Evolutionary conservation across 805 yeast genomes (phyloP).

Genomic region (Ogataea philodendri): DNA sequence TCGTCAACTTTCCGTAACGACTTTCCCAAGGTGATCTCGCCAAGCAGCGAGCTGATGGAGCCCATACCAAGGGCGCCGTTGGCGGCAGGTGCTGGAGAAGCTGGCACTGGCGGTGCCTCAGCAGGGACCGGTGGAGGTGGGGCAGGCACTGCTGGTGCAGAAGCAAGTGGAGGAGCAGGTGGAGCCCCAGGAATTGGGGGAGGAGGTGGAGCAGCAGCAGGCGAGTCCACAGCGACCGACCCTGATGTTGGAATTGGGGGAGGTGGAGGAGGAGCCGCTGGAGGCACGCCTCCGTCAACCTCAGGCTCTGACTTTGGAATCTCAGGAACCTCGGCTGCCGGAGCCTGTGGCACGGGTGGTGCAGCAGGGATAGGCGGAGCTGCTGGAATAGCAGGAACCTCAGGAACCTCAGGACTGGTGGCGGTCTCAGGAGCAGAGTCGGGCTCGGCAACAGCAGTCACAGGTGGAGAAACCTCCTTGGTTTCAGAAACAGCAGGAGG

Average conservation of each 20-base stretch:
- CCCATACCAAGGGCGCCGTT: constrained; percentile 23
- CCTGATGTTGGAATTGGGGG: too few relatives aligned
- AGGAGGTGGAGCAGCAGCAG: constrained; percentile 20
- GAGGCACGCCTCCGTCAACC: too few relatives aligned
- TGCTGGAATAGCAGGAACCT: background rate
- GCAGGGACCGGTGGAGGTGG: constrained; percentile 8
- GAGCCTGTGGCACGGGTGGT: too few relatives aligned
- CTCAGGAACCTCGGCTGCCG: too few relatives aligned
- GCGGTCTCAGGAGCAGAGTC: constrained; percentile 18
- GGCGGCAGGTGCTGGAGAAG: constrained; percentile 10
- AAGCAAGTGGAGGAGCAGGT: too few relatives aligned
- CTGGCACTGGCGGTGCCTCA: constrained; percentile 1
- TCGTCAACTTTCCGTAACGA: constrained; percentile 51
- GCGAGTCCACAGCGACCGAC: too few relatives aligned
- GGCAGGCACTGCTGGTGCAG: too few relatives aligned
- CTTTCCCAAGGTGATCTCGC: constrained; percentile 56
- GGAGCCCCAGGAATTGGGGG: constrained; percentile 18
- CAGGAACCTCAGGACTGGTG: too few relatives aligned
- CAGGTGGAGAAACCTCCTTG: background rate
- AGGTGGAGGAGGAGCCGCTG: too few relatives aligned
- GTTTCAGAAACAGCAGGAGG: constrained; percentile 17
- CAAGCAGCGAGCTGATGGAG: constrained; percentile 42
- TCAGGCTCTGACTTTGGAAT: too few relatives aligned
- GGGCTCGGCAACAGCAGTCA: constrained; percentile 4
- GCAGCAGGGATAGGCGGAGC: constrained; percentile 20